Conservation (phyloP, 495 filamentous ascomycete species). For the Trichocladium antarcticum region DNA sequence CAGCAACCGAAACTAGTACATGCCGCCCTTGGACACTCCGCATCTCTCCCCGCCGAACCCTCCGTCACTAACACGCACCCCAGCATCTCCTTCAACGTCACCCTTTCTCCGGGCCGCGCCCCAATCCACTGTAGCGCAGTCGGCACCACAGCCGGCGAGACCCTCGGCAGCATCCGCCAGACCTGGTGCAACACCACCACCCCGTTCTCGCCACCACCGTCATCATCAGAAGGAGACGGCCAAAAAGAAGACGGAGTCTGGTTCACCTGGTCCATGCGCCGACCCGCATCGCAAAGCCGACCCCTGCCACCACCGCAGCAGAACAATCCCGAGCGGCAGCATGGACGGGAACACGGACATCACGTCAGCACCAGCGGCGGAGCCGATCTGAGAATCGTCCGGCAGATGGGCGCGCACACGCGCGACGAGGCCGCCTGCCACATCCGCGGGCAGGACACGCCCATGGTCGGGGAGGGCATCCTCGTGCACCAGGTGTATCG, state of each 20-base stretch:
- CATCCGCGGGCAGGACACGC: slow-evolving; percentile 1
- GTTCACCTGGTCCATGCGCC: slow-evolving; percentile 13
- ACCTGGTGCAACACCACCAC: slow-evolving; percentile 13
- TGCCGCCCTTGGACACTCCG: too few relatives aligned
- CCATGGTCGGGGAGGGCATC: slow-evolving; percentile 7
- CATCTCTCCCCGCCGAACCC: too few relatives aligned
- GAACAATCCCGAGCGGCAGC: too few relatives aligned
- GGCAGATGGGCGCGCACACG: slow-evolving; percentile 4
- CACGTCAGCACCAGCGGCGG: not conserved
- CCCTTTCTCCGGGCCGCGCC: not conserved
- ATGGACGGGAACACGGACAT: not conserved
- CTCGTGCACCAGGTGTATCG: slow-evolving; percentile 22
- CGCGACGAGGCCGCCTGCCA: slow-evolving; percentile 10
- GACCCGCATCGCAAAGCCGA: too few relatives aligned
- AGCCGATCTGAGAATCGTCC: slow-evolving; percentile 4
- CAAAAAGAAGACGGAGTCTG: slow-evolving; percentile 9
- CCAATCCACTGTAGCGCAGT: slow-evolving; percentile 12
- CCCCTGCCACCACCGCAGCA: too few relatives aligned
- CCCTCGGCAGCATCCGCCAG: slow-evolving; percentile 9
- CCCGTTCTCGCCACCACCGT: not conserved
- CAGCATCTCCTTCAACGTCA: slow-evolving; percentile 21
- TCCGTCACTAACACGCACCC: not conserved
- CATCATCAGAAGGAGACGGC: not conserved
- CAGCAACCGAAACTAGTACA: slow-evolving; percentile 21
- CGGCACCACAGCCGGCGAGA: slow-evolving; percentile 15